phyloP scores from a whole-genome alignment of 2,329 filamentous ascomycete genomes.

The Ophiocordyceps australis region DNA sequence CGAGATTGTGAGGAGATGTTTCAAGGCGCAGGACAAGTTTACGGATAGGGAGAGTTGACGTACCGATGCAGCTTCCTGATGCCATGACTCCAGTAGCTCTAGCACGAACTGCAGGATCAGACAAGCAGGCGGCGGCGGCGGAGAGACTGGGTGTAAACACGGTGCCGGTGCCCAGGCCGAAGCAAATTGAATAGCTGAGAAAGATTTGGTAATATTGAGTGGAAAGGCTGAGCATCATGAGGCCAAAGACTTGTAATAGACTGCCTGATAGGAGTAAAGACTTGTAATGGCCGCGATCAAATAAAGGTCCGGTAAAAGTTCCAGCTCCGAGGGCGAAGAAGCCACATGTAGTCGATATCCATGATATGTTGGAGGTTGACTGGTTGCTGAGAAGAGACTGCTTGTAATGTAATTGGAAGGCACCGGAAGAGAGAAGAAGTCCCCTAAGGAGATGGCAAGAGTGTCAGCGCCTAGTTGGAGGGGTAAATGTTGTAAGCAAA shows the following conservation, averaged over 20 bases:
- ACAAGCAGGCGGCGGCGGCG: constrained; percentile 5
- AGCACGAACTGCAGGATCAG: not conserved
- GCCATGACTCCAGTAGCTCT: constrained; percentile 1
- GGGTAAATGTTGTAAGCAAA: too few species aligned
- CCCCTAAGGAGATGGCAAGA: not conserved
- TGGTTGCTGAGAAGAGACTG: not conserved
- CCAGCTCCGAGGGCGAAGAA: constrained; percentile 2
- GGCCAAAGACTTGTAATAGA: constrained; percentile 18
- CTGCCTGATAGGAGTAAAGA: constrained; percentile 9
- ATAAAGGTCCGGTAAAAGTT: constrained; percentile 11
- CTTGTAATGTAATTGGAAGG: constrained; percentile 1
- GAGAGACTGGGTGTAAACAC: constrained; percentile 26
- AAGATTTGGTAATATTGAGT: constrained; percentile 19
- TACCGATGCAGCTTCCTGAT: constrained; percentile 1
- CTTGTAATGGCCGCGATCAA: constrained; percentile 13
- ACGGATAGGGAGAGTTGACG: not conserved
- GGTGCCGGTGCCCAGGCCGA: constrained; percentile 31
- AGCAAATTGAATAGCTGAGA: constrained; percentile 27
- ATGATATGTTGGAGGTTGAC: not conserved
- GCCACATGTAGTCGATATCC: not conserved
- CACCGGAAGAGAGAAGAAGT: not conserved
- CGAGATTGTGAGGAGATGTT: too few species aligned
- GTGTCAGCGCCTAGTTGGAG: too few species aligned
- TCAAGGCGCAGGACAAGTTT: constrained; percentile 14
- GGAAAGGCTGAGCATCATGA: constrained; percentile 16